Base-by-base conservation (phyloP, 2,329 filamentous ascomycete species). In the Fusarium udum region DNA sequence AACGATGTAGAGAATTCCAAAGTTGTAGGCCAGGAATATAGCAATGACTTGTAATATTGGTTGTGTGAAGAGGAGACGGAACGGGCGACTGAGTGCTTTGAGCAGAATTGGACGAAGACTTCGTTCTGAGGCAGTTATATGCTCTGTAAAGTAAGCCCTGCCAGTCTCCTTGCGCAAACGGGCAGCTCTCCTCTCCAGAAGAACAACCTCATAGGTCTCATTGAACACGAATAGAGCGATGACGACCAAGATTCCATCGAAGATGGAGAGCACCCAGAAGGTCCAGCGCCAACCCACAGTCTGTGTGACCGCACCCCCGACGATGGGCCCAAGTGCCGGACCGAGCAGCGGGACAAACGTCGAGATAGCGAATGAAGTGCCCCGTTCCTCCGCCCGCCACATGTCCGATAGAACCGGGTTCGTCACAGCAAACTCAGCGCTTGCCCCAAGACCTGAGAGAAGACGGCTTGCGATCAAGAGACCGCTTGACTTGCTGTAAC, bases 111-210 rank as follows among this genome's bases (percentile, higher is more conserved):
- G 45, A 4, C 45, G 26, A 8, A 48, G 26, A 6, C 26, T 22
- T 22, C 20, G 45, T 31, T 31, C 45, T 4, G 45, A 48, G 6
- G 9, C 20, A 48, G 20, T 22, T 20, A 31, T 48, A 1, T 48
- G 14, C 6, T 48, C 45, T 31, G 45, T 48, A 9, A 22, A 48
- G 45, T 48, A 48, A 22, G 20, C 45, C 14, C 20, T 48, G 6
- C 26, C 26, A 6, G 45, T 48, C 6, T 48, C 45, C 9, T 22
- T 3, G 0, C 45, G 45, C 14, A 48, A 12, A 7, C 4, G 13
- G 0, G 45, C 9, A 31, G 26, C 45, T 22, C 13, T 28, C 4
- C 2, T 31, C 20, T 48, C 26, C 26, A 31, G 20, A 0, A 48
- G 20, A 6, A 48, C 26, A 16, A 31, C 20, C 2, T 48, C 45